Evolutionary conservation across 257 asterid species (phyloP).

Genomic region (Osmanthus fragrans): DNA sequence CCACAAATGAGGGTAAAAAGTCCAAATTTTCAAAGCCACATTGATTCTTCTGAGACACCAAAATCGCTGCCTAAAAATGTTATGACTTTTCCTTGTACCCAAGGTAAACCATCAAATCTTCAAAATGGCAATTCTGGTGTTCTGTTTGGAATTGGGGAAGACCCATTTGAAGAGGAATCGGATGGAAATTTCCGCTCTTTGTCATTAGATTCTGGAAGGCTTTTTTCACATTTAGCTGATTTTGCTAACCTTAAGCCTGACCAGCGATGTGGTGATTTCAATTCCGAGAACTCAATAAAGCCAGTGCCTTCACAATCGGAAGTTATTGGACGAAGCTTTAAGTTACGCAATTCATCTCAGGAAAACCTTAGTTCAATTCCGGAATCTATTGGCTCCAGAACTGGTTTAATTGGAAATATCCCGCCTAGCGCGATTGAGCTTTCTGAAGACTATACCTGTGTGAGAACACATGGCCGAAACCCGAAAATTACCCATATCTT

Average conservation of each 20-base stretch:
- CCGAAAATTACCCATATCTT: constrained; percentile 85
- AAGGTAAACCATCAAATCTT: constrained; percentile 28
- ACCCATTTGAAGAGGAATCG: constrained; percentile 16
- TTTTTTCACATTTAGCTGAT: constrained; percentile 24
- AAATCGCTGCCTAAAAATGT: constrained; percentile 38
- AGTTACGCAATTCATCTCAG: constrained; percentile 15
- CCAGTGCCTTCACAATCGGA: constrained; percentile 22
- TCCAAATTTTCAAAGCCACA: constrained; percentile 17
- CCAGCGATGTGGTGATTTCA: constrained; percentile 20
- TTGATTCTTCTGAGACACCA: constrained; percentile 24
- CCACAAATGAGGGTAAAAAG: no score
- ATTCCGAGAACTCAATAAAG: constrained; percentile 17
- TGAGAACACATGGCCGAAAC: constrained; percentile 79
- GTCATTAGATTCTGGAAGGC: constrained; percentile 41
- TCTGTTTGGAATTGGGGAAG: constrained; percentile 40
- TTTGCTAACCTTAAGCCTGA: constrained; percentile 23
- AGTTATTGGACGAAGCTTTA: constrained; percentile 27
- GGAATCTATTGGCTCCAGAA: constrained; percentile 27
- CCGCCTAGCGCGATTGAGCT: constrained; percentile 75
- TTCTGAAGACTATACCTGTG: constrained; percentile 93
- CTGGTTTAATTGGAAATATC: constrained; percentile 40
- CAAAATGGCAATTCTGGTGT: constrained; percentile 39
- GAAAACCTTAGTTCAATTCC: constrained; percentile 30
- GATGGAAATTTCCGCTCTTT: constrained; percentile 26
- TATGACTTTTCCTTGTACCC: constrained; percentile 27